Base-by-base conservation (phyloP, 306 rosid genomes). In the Vachellia collinsii region DNA sequence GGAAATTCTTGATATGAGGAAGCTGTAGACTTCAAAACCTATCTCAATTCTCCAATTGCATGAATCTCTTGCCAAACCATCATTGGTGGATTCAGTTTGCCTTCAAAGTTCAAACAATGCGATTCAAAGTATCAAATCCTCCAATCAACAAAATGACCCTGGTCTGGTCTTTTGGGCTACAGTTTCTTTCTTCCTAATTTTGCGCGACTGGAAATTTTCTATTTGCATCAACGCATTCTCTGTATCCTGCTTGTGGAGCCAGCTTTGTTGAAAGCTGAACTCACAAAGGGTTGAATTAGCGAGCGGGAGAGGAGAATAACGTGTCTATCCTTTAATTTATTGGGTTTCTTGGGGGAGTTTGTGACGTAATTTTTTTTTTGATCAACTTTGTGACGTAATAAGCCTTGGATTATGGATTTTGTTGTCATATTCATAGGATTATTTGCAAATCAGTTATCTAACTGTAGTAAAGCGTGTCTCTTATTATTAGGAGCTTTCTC, bases 1-100 rank as follows among this genome's bases (percentile, higher is more conserved):
- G 77, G 72, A 84, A 56, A 82, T 91, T 77, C 78, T 89, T 42
- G 71, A 74, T 78, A 79, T 16, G 83, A 87, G 23, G 70, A 70
- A 69, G 59, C 39, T 34, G 23, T 79, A 74, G 70, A 48, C 56
- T 68, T 80, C n/a, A 23, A 61, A 70, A 67, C 81, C 1, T 43
- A 14, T 43, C 68, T 84, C 70, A 62, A 43, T 8, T 38, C 6
- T 16, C 12, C 46, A 37, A 11, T 67, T 2, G 23, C 72, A 19
- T 17, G n/a, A 23, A 13, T 42, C 37, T 69, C 17, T 69, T 22
- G 74, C 74, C 38, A 20, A 44, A 72, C 29, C 78, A 29, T 29
- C 34, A 29, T 29, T 29, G 1, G 51, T 68, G 50, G 51, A 42
- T 42, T 69, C 25, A 3, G 54, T 63, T 46, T 8, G 34, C 73